These are phyloP conservation scores for Fusarium luffae DNA, from an alignment of 2,329 filamentous ascomycete species.

Conservation along the genomic window DNA sequence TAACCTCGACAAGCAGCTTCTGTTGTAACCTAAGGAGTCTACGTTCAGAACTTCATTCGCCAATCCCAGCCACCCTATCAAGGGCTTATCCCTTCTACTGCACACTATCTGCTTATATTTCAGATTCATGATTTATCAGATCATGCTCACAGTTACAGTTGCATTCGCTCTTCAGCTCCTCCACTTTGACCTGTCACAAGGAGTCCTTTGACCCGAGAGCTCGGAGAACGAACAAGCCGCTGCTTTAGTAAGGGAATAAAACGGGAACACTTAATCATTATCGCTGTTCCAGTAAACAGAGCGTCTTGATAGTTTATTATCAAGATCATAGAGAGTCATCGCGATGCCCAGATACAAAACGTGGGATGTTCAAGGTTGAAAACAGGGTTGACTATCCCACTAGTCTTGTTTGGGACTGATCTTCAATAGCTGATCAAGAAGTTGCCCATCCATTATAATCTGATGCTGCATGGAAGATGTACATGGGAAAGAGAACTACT, in stretches of 20 bases:
- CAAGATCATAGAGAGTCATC: not conserved
- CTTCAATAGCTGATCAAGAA: constrained; percentile 17
- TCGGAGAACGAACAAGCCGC: not conserved
- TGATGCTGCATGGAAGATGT: constrained; percentile 4
- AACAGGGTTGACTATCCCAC: constrained; percentile 8
- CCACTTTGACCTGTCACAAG: constrained; percentile 13
- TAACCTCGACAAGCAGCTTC: not conserved
- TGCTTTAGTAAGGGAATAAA: constrained; percentile 2
- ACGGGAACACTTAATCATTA: not conserved
- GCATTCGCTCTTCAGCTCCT: not conserved
- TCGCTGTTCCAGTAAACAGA: not conserved
- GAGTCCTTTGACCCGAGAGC: constrained; percentile 1
- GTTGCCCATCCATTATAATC: constrained; percentile 9
- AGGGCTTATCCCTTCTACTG: not conserved
- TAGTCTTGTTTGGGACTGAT: constrained; percentile 26
- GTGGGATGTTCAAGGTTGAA: constrained; percentile 2
- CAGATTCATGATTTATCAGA: constrained; percentile 11
- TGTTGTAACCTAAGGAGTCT: not conserved
- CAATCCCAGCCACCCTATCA: not conserved
- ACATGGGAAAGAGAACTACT: constrained; percentile 10
- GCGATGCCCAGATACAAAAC: not conserved
- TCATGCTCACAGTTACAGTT: constrained; percentile 1
- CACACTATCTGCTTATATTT: not conserved
- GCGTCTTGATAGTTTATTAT: not conserved
- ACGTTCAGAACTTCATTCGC: not conserved